Evolutionary conservation across 805 yeast genomes (phyloP).

Genomic region (Saccharomycopsis sp.): DNA sequence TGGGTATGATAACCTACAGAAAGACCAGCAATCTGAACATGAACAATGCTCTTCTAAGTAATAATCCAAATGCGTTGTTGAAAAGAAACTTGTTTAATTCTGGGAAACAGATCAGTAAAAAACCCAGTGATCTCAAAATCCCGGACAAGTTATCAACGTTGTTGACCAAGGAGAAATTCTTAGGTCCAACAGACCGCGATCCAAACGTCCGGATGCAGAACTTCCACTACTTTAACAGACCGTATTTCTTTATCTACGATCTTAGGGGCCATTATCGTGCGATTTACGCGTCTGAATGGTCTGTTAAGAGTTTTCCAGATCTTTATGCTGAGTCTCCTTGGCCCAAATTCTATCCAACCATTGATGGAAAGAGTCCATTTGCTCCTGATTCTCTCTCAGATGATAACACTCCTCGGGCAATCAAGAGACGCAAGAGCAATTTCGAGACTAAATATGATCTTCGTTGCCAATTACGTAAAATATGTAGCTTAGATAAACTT

Average conservation of each 20-base stretch:
- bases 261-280: constrained; percentile 73
- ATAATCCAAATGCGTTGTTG: neutral
- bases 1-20: constrained; percentile 3
- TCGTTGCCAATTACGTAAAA: constrained; percentile 30
- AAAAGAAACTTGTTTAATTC: neutral
- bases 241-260: constrained; percentile 76
- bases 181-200: constrained; percentile 85
- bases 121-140: constrained; percentile 2
- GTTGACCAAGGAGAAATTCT: constrained; percentile 75
- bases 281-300: constrained; percentile 79
- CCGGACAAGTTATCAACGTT: constrained; percentile 48
- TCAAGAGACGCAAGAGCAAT: constrained; percentile 1
- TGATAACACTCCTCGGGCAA: constrained; percentile 13
- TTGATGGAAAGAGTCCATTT: constrained; percentile 80
- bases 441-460: constrained; percentile 31
- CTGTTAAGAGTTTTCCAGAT: constrained; percentile 25
- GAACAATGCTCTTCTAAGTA: neutral
- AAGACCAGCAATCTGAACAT: constrained; percentile 1
- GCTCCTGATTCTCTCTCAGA: constrained; percentile 41
- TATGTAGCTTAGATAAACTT: constrained; percentile 16
- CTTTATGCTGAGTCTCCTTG: constrained; percentile 26
- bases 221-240: constrained; percentile 69
- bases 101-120: constrained; percentile 11
- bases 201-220: constrained; percentile 82
- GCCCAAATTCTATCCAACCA: constrained; percentile 58